These are phyloP conservation scores for Schwanniomyces pseudopolymorphus DNA, from an alignment of 805 yeast species.

Conservation along the genomic window DNA sequence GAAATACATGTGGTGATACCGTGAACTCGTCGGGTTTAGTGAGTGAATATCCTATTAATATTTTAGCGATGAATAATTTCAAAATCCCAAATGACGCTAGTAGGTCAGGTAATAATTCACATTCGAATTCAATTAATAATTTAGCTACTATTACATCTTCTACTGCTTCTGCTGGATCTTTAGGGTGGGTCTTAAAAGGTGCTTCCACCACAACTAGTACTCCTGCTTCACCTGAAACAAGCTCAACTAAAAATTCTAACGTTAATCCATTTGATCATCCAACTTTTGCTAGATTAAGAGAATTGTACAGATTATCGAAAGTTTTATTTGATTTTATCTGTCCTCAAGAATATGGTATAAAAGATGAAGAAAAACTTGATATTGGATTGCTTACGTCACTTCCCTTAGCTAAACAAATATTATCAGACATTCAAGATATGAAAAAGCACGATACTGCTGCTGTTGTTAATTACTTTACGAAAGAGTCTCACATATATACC, in stretches of 20 bases:
- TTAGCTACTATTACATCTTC: slow-evolving; percentile 19
- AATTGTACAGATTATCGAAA: slow-evolving; percentile 84
- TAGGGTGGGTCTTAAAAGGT: slow-evolving; percentile 69
- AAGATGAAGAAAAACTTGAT: slow-evolving; percentile 91
- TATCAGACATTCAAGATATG: slow-evolving; percentile 78
- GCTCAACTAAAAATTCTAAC: slow-evolving; percentile 13
- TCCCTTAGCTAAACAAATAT: slow-evolving; percentile 87
- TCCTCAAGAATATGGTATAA: slow-evolving; percentile 98
- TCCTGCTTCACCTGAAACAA: slow-evolving; percentile 2
- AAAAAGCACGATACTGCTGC: slow-evolving; percentile 79
- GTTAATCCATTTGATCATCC: slow-evolving; percentile 69
- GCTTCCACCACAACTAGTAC: slow-evolving; percentile 21
- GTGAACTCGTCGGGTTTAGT: slow-evolving; percentile 56
- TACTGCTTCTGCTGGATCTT: slow-evolving; percentile 56
- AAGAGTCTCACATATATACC: slow-evolving; percentile 96
- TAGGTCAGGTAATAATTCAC: slow-evolving; percentile 18
- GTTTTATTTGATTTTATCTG: slow-evolving; percentile 95
- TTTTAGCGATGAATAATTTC: slow-evolving; percentile 74
- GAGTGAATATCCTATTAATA: slow-evolving; percentile 70
- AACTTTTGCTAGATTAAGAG: slow-evolving; percentile 77
- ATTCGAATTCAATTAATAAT: slow-evolving; percentile 21
- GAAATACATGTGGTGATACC: slow-evolving; percentile 42
- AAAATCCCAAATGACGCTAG: slow-evolving; percentile 49
- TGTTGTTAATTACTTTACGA: slow-evolving; percentile 87
- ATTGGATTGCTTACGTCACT: slow-evolving; percentile 92